A percentile compares a stretch with the other conserved stretches of the same genome.
phyloP scores from a whole-genome alignment of 2,329 filamentous ascomycete species.

The Beauveria medogensis region DNA sequence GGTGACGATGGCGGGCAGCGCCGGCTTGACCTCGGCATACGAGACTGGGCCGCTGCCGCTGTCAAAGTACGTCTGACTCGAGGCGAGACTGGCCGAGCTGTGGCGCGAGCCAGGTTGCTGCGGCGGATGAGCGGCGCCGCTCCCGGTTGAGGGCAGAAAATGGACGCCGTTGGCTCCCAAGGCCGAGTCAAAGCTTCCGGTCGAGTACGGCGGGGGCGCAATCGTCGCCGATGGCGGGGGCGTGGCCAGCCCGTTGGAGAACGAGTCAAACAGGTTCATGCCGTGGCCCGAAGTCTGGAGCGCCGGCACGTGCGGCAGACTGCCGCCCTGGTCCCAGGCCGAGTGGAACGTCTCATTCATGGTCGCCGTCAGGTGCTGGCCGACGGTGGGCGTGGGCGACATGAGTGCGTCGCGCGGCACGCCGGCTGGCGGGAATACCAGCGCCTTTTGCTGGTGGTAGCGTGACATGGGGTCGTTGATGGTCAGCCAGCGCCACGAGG shows the following conservation, averaged over 20 bases:
- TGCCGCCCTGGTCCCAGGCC: conserved; percentile 33
- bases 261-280: conserved; percentile 40
- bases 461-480: conserved; percentile 52
- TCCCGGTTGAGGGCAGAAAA: conserved; percentile 23
- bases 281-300: conserved; percentile 26
- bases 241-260: conserved; percentile 45
- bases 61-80: conserved; percentile 25
- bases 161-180: conserved; percentile 23
- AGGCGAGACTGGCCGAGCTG: conserved; percentile 15
- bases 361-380: conserved; percentile 43
- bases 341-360: conserved; percentile 51
- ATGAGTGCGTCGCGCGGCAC: conserved; percentile 38
- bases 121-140: conserved; percentile 9
- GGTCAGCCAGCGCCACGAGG: conserved; percentile 55
- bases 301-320: conserved; percentile 26
- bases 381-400: conserved; percentile 42
- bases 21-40: conserved; percentile 27
- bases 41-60: conserved; percentile 19
- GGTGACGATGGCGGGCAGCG: conserved; percentile 21
- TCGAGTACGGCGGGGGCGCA: conserved; percentile 34
- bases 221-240: conserved; percentile 48
- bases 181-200: conserved; percentile 35
- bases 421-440: conserved; percentile 27
- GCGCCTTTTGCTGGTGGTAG: conserved; percentile 44
- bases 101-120: conserved; percentile 13